A percentile compares a stretch with the other conserved stretches of the same genome.
Conservation (phyloP, 2,329 filamentous ascomycete genomes). For the Pseudogymnoascus verrucosus region DNA sequence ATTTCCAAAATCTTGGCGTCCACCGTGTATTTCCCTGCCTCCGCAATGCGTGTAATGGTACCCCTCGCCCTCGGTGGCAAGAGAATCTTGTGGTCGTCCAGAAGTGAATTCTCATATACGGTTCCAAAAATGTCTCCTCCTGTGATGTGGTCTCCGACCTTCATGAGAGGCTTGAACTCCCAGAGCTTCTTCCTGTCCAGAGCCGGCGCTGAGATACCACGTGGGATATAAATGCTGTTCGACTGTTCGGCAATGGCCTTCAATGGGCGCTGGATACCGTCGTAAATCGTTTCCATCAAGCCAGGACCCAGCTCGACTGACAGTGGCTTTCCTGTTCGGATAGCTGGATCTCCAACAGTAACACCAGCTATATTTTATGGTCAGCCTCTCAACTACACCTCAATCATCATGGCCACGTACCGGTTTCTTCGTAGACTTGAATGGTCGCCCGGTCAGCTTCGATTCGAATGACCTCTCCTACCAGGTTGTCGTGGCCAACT, state of each 20-base stretch:
- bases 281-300: slow-evolving; percentile 98
- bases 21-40: slow-evolving; percentile 88
- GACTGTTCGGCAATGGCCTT: slow-evolving; percentile 70
- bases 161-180: slow-evolving; percentile 86
- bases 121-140: slow-evolving; percentile 93
- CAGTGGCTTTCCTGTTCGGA: slow-evolving; percentile 85
- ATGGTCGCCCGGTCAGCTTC: slow-evolving; percentile 92
- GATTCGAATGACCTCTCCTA: slow-evolving; percentile 97
- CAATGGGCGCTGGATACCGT: slow-evolving; percentile 95
- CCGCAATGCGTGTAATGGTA: slow-evolving; percentile 82
- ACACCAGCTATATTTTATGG: slow-evolving; percentile 64
- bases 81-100: slow-evolving; percentile 88
- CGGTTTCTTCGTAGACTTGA: slow-evolving; percentile 98
- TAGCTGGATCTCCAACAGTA: slow-evolving; percentile 88
- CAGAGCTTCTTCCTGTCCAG: slow-evolving; percentile 90
- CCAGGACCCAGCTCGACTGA: slow-evolving; percentile 96
- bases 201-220: slow-evolving; percentile 79
- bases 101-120: slow-evolving; percentile 92
- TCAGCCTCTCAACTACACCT: slow-evolving; percentile 14
- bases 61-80: slow-evolving; percentile 83
- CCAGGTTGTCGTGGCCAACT: slow-evolving; percentile 85
- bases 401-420: slow-evolving; percentile 40
- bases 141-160: slow-evolving; percentile 94
- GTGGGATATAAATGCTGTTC: slow-evolving; percentile 93
- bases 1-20: slow-evolving; percentile 90